These are phyloP conservation scores for Carex kokanica DNA, from an alignment of 176 grass and related monocot genomes.

Conservation along the genomic window DNA sequence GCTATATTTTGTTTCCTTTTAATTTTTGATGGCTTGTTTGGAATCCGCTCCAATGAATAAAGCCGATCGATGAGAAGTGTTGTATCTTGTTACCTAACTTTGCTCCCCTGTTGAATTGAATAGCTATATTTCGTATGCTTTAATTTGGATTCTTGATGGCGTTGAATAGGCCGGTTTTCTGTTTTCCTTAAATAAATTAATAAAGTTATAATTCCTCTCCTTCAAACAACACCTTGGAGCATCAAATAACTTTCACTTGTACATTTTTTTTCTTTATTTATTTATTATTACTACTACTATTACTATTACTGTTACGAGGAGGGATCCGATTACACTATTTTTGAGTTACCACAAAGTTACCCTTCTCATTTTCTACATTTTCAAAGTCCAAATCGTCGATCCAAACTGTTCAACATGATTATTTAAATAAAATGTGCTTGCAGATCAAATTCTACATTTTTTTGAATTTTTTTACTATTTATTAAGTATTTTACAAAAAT, in stretches of 20 bases:
- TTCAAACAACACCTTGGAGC: neutral
- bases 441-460: too few species aligned
- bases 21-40: neutral
- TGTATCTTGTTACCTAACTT: neutral
- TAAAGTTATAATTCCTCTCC: neutral
- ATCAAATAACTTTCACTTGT: neutral
- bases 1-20: neutral
- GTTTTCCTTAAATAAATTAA: too few species aligned
- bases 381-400: too few species aligned
- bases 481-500: too few species aligned
- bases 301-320: too few species aligned
- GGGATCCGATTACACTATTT: too few species aligned
- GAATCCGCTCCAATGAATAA: neutral
- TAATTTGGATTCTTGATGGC: neutral
- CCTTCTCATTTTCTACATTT: too few species aligned
- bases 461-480: too few species aligned
- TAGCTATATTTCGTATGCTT: neutral
- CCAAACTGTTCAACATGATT: too few species aligned
- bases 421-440: too few species aligned
- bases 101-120: neutral
- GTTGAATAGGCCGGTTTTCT: neutral
- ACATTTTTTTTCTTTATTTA: neutral
- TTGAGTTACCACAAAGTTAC: too few species aligned
- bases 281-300: neutral
- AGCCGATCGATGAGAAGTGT: neutral